Evolutionary conservation across 1,139 yeast genomes (phyloP).

Genomic region (Nakaseomyces sp.): DNA sequence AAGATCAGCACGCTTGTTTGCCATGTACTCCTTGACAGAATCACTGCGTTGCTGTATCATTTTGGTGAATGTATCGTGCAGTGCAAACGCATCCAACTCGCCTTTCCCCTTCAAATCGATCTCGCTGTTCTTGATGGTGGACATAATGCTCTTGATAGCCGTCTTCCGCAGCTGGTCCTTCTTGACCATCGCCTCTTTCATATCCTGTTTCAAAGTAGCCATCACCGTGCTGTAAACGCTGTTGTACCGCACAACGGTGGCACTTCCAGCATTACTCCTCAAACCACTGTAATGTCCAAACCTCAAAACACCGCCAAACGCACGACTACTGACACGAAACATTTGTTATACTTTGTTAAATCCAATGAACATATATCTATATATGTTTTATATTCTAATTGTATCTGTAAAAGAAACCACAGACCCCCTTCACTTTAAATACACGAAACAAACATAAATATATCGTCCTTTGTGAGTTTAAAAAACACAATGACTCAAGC

Average conservation of each 20-base stretch:
- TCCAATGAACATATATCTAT: too few species aligned
- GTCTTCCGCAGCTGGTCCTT: slow-evolving; percentile 42
- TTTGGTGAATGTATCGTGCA: slow-evolving; percentile 42
- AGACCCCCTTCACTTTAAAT: too few species aligned
- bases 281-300: background rate
- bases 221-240: slow-evolving; percentile 34
- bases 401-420: too few species aligned
- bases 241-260: slow-evolving; percentile 29
- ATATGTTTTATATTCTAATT: background rate
- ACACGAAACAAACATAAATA: background rate
- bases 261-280: too few species aligned
- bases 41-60: slow-evolving; percentile 47
- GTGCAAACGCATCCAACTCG: slow-evolving; percentile 40
- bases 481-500: background rate
- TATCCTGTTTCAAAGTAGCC: slow-evolving; percentile 36
- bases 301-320: background rate
- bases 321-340: background rate
- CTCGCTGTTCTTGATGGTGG: slow-evolving; percentile 54
- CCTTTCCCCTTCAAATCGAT: slow-evolving; percentile 39
- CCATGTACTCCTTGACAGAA: slow-evolving; percentile 44
- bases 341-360: background rate
- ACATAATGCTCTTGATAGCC: slow-evolving; percentile 47
- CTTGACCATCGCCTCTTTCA: slow-evolving; percentile 42
- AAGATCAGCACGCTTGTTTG: slow-evolving; percentile 46
- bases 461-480: background rate